Percentiles rank a stretch among this genome's conserved stretches.
Evolutionary conservation across 441 rosid genomes (phyloP).

Genomic region (Mallotus japonicus): DNA sequence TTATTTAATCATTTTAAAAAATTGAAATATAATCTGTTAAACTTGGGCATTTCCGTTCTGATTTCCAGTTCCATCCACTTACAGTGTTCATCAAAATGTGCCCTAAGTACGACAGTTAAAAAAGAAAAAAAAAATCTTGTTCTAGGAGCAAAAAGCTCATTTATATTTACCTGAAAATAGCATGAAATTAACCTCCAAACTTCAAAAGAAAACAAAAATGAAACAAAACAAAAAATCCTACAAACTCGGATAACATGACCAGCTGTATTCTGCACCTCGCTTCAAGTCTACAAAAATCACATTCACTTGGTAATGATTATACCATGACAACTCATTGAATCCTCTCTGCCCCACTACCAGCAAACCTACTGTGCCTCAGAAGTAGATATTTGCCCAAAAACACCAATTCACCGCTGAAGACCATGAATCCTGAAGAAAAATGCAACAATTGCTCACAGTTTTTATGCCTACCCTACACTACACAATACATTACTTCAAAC

Average conservation of each 20-base stretch:
- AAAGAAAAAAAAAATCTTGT: background rate
- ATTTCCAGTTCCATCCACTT: too few relatives aligned
- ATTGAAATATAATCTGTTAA: too few relatives aligned
- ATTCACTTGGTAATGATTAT: background rate
- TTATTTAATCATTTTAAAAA: too few relatives aligned
- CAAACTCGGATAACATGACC: background rate
- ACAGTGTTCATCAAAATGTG: too few relatives aligned
- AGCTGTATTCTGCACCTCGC: background rate
- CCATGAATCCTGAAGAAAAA: background rate
- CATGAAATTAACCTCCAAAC: too few relatives aligned
- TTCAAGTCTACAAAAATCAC: background rate
- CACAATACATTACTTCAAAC: background rate
- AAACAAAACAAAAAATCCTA: background rate
- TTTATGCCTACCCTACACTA: background rate
- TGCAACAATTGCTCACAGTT: background rate
- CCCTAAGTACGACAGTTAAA: too few relatives aligned
- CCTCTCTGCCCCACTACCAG: background rate
- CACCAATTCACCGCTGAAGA: background rate
- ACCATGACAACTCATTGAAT: background rate
- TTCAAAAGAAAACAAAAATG: too few relatives aligned
- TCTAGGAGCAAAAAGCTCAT: too few relatives aligned
- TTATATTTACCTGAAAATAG: too few relatives aligned
- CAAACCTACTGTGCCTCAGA: background rate
- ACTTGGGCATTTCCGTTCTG: too few relatives aligned
- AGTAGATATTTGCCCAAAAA: background rate